Conservation (phyloP, 805 yeast genomes). For the Pichia deserticola region DNA sequence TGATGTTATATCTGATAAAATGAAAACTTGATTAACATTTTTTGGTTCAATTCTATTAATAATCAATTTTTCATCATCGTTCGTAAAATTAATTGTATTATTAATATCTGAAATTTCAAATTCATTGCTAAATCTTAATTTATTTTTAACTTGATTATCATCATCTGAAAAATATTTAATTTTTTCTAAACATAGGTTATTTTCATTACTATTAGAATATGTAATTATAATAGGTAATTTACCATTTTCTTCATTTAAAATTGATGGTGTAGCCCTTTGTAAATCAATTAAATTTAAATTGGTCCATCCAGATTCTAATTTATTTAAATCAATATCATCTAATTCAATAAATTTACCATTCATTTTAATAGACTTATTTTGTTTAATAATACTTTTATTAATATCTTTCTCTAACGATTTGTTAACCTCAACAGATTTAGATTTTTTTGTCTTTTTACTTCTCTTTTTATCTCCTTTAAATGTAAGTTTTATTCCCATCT, state of each 20-base stretch:
- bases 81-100: neutral
- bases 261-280: neutral
- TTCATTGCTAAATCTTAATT: neutral
- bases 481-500: slow-evolving; percentile 27
- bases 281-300: slow-evolving; percentile 11
- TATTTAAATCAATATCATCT: slow-evolving; percentile 13
- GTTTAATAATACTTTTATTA: slow-evolving; percentile 1
- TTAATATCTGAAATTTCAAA: neutral
- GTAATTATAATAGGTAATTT: slow-evolving; percentile 4
- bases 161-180: neutral
- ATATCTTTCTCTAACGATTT: neutral
- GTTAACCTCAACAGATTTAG: neutral
- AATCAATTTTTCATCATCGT: neutral
- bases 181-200: neutral
- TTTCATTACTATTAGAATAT: neutral
- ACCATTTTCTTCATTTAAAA: neutral
- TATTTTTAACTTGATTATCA: neutral
- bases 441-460: slow-evolving; percentile 11
- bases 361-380: slow-evolving; percentile 12
- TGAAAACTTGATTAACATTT: slow-evolving; percentile 21
- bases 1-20: slow-evolving; percentile 15
- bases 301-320: slow-evolving; percentile 26
- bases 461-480: slow-evolving; percentile 27
- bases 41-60: slow-evolving; percentile 21
- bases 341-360: slow-evolving; percentile 18